These are phyloP conservation scores for Phytophthora macrochlamydospora DNA, from an alignment of 352 stramenopile species.

Conservation along the genomic window DNA sequence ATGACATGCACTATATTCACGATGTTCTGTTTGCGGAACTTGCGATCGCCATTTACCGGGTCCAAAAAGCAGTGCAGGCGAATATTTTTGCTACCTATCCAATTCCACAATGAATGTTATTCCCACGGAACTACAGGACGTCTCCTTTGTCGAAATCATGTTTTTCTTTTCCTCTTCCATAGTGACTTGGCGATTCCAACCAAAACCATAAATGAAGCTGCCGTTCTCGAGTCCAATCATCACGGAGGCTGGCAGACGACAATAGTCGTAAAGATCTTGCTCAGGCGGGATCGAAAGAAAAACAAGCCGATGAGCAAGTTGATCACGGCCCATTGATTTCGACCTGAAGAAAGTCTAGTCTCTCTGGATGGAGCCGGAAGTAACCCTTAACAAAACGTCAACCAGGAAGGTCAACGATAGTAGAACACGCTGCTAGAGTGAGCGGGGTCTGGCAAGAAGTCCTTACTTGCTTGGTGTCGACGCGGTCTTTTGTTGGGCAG, in stretches of 20 bases:
- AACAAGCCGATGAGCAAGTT: neutral
- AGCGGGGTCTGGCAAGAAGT: too few species aligned
- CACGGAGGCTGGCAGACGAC: neutral
- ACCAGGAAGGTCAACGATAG: too few species aligned
- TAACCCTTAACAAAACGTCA: too few species aligned
- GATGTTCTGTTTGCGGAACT: neutral
- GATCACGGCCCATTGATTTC: neutral
- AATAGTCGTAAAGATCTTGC: neutral
- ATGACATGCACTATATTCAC: neutral
- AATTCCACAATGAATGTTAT: constrained; percentile 10
- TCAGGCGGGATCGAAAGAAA: neutral
- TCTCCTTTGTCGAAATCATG: constrained; percentile 3
- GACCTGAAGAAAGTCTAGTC: neutral
- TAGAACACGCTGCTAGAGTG: too few species aligned
- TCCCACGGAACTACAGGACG: neutral
- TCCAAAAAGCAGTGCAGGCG: constrained; percentile 2
- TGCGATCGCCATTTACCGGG: neutral
- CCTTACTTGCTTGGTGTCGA: too few species aligned
- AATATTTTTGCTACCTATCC: neutral
- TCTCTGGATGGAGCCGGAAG: neutral
- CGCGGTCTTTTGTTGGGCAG: too few species aligned
- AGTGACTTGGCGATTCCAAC: constrained; percentile 4
- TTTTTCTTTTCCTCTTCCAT: neutral
- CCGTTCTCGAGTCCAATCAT: constrained; percentile 5
- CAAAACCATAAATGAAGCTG: constrained; percentile 6